Evolutionary conservation across 1,284 basidiomycete species (phyloP), one percentile per base, ranked within the genome.

Genomic region (Apiotrichum mycotoxinovorans): DNA sequence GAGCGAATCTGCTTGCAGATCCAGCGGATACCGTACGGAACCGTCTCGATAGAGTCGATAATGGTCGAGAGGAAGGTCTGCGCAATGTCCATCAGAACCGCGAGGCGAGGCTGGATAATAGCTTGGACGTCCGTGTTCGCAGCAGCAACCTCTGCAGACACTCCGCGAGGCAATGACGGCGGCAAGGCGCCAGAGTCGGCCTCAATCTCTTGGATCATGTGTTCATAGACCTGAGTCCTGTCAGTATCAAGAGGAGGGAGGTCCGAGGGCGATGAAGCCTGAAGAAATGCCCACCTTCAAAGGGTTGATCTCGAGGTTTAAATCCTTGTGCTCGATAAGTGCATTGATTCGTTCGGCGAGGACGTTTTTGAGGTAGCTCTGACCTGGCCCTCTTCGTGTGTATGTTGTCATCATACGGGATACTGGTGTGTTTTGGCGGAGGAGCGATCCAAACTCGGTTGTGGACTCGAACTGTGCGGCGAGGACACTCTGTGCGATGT

Each of bases 321-420:
- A 84, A 71, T 98, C 93, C 79, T 97, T 95, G 81, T 98, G 93
- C 77, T 97, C 95, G 68, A 98, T 96, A 62, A 99, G 81, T 70
- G 89, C 92, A 79, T 98, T 98, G 79, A 99, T 97, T 56, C 95
- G 86, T 74, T 97, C 94, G 15, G 95, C 91, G 50, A 99, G 82
- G 34, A 98, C 93, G 64, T 88, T 87, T 81, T 98, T 98, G 65
- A 99, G 85, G 76, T 98, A 99, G 68, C 89, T 91, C 77, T 98
- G 95, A 64, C 95, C 95, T 0, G 96, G 95, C 50, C 94, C 95
- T 63, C 96, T 87, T 56, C 96, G 88, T 47, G 95, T 98, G 79
- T 98, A 99, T 22, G 95, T 98, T 41, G 96, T 98, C 95, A 99
- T 98, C 95, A 98, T 98, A 47, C 96, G 87, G 52, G 94, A 98